Conservation (phyloP, 805 yeast species). For the Priceomyces carsonii region DNA sequence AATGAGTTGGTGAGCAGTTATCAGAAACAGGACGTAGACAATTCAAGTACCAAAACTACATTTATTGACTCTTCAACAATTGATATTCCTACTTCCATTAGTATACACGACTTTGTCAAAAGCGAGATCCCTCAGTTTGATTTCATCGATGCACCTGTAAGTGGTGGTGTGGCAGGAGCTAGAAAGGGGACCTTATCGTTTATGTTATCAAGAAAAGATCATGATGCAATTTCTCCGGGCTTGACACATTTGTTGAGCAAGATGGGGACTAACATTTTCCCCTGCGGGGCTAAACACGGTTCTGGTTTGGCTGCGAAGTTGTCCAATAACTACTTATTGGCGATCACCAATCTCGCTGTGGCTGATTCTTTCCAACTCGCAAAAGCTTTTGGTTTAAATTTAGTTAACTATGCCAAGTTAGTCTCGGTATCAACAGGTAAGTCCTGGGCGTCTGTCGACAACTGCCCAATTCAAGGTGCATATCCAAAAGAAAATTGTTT, state of each 20-base stretch:
- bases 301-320: conserved; percentile 56
- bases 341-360: conserved; percentile 54
- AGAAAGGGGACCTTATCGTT: conserved; percentile 51
- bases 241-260: conserved; percentile 31
- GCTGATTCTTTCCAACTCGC: conserved; percentile 58
- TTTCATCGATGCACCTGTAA: conserved; percentile 56
- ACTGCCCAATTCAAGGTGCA: conserved; percentile 53
- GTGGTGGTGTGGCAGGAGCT: conserved; percentile 59
- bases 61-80: conserved; percentile 54
- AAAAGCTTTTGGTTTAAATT: conserved; percentile 46
- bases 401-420: conserved; percentile 47
- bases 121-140: conserved; percentile 34
- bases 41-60: conserved; percentile 20
- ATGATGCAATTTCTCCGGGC: conserved; percentile 27
- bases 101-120: conserved; percentile 36
- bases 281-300: conserved; percentile 50
- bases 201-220: conserved; percentile 46
- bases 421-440: conserved; percentile 55
- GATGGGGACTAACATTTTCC: conserved; percentile 52
- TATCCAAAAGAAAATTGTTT: conserved; percentile 37
- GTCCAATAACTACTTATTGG: conserved; percentile 54
- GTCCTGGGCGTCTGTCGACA: conserved; percentile 55
- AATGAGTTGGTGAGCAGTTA: conserved; percentile 36
- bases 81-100: conserved; percentile 48
- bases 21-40: conserved; percentile 13